Evolutionary conservation across 192 early-diverging fungal species (phyloP), one percentile per base, ranked within the genome.

Genomic region (Coemansia sp.): DNA sequence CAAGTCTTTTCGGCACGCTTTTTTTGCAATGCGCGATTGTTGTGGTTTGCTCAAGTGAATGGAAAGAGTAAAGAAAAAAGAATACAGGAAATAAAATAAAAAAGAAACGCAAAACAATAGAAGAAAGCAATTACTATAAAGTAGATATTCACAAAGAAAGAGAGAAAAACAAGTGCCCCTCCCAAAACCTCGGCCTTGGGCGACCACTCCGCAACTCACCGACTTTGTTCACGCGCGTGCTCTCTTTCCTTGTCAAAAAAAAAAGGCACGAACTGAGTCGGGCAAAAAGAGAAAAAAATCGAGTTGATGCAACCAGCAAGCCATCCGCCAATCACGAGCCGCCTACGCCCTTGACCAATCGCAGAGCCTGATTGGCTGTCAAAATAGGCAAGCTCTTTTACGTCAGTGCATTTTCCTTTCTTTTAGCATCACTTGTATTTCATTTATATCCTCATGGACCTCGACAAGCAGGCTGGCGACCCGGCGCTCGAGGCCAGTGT

Each of bases 401-500:
- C n/a, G n/a, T n/a, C n/a, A n/a, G n/a, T n/a, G n/a, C n/a, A n/a
- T n/a, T n/a, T 11, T 5, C 37, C 37, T 38, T 38, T 38, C 37
- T 11, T 11, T 38, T 11, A 38, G 37, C 10, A 38, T 4, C 19
- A 3, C 49, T 22, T 57, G 14, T 32, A 60, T 65, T 51, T 36
- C 9, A 29, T 45, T 62, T 39, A 20, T 19, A 19, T 38, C 54
- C 54, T 54, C 25, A 76, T 82, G 73, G 74, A 82, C 45, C 46
- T 73, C n/a, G 61, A 69, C 19, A 39, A 24, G 9, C 62, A 64
- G 31, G 25, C 60, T 5, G 60, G 54, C 15, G 67, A 70, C 32
- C 53, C 67, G 15, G 43, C 38, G 54, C 74, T 82, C 20, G 74
- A 66, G 15, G 67, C 66, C 36, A 62, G 37, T 10, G 47, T 82